Percentiles rank a stretch among this genome's conserved stretches.
These are phyloP conservation scores for Aspergillus oerlinghausenensis DNA, from an alignment of 2,329 filamentous ascomycete species.

Conservation along the genomic window DNA sequence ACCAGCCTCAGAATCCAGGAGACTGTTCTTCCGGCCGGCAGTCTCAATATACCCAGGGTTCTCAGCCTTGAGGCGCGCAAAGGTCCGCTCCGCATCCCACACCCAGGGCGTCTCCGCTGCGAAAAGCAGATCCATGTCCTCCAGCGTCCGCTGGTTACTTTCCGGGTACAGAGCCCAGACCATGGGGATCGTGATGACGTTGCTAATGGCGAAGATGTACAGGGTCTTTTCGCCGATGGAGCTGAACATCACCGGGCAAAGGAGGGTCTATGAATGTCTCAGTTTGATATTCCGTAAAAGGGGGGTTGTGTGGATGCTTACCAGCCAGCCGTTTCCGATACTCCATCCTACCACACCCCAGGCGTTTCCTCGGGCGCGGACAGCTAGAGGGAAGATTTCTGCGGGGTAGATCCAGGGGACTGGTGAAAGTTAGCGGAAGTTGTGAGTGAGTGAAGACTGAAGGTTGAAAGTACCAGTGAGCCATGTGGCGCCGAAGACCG, in stretches of 20 bases:
- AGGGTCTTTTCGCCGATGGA: constrained; percentile 65
- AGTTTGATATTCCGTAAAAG: constrained; percentile 19
- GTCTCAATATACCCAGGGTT: constrained; percentile 49
- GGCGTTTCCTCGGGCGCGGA: constrained; percentile 69
- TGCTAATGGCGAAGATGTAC: constrained; percentile 68
- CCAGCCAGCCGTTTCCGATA: constrained; percentile 67
- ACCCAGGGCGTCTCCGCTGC: constrained; percentile 62
- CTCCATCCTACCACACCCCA: constrained; percentile 73
- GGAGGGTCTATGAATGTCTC: constrained; percentile 34
- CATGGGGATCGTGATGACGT: constrained; percentile 61
- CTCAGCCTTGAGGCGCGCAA: constrained; percentile 58
- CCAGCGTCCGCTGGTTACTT: constrained; percentile 67
- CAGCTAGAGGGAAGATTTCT: constrained; percentile 68
- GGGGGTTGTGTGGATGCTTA: constrained; percentile 22
- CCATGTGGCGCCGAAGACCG: constrained; percentile 62
- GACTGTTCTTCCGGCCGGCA: constrained; percentile 29
- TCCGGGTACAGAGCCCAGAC: constrained; percentile 72
- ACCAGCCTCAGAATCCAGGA: constrained; percentile 29
- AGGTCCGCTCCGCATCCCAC: constrained; percentile 66
- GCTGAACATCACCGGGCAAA: constrained; percentile 59
- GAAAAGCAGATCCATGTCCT: constrained; percentile 72
- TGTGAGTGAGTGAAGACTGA: constrained; percentile 59
- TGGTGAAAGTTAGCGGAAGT: constrained; percentile 48
- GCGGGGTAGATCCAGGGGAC: constrained; percentile 64
- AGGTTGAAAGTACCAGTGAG: constrained; percentile 31